These are phyloP conservation scores for Syzygium grande DNA, from an alignment of 345 rosid species.

Conservation along the genomic window DNA sequence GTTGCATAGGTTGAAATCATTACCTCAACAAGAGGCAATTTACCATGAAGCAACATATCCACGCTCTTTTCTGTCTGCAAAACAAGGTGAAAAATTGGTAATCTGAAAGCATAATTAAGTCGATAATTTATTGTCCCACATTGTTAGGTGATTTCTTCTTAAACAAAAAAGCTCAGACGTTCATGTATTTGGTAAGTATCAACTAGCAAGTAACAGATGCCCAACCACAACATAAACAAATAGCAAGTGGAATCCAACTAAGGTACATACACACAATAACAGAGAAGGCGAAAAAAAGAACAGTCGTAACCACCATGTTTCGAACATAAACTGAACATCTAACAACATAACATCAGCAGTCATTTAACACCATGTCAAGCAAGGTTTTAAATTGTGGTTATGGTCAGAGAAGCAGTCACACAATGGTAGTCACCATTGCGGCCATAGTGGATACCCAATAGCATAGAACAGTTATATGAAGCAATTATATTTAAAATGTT, in stretches of 20 bases:
- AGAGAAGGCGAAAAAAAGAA: background rate
- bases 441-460: background rate
- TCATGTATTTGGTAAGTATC: background rate
- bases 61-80: conserved; percentile 64
- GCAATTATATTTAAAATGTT: background rate
- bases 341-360: background rate
- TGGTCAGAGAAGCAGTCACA: background rate
- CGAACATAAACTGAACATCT: background rate
- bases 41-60: conserved; percentile 51
- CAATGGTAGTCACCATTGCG: background rate
- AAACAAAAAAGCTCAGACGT: background rate
- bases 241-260: background rate
- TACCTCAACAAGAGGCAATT: conserved; percentile 64
- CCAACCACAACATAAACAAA: background rate
- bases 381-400: background rate
- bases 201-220: background rate
- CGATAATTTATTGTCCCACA: background rate
- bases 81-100: background rate
- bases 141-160: background rate
- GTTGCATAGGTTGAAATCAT: background rate
- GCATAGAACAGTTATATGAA: background rate
- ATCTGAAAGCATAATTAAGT: background rate
- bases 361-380: background rate
- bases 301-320: background rate
- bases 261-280: background rate